Base-by-base conservation (phyloP, 2,329 filamentous ascomycete species). In the Esteya vermicola region DNA sequence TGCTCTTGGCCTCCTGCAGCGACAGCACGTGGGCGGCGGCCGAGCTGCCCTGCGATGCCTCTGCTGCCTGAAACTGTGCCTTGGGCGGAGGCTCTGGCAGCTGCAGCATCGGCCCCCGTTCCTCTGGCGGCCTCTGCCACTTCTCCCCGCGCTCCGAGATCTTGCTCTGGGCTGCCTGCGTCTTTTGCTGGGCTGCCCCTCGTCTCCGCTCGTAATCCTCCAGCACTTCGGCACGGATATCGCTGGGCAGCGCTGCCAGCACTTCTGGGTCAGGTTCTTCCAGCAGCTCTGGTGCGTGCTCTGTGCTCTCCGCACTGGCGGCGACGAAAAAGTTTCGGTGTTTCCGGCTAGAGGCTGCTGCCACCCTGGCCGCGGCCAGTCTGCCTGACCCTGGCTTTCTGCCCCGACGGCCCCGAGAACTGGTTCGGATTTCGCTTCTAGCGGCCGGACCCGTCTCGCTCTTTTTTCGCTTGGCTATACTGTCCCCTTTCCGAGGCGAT, bases 161-260 rank as follows among this genome's bases (percentile, higher is more conserved):
- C 21, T 20, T 0, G 55, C 56, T 23, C 32, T 18, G 5, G 30
- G 27, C 38, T 38, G 57, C 57, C 23, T 66, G 57, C n/a, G 19
- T 35, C 13, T 40, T 27, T 20, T 41, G 41, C 23, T 43, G 39
- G n/a, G 23, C 30, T 18, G 6, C 31, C 18, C 80, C 63, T n/a
- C 68, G 73, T 10, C 69, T 70, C 18, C 70, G 71, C 26, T 68
- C 70, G 52, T 88, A 78, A 50, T 93, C 83, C 18, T 75, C 77
- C 3, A 94, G 58, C 7, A 96, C 69, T 57, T 96, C 88, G 14
- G 62, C 65, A 12, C 83, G 75, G 35, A 93, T 72, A 35, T 93
- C 84, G 47, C 82, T 78, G 0, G 89, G 89, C 1, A 96, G 65
- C 14, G 86, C 85, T 1, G 80, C 75, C 3, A 96, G 74, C 51